Evolutionary conservation across 805 yeast genomes (phyloP).

Genomic region (Metschnikowia sp.): DNA sequence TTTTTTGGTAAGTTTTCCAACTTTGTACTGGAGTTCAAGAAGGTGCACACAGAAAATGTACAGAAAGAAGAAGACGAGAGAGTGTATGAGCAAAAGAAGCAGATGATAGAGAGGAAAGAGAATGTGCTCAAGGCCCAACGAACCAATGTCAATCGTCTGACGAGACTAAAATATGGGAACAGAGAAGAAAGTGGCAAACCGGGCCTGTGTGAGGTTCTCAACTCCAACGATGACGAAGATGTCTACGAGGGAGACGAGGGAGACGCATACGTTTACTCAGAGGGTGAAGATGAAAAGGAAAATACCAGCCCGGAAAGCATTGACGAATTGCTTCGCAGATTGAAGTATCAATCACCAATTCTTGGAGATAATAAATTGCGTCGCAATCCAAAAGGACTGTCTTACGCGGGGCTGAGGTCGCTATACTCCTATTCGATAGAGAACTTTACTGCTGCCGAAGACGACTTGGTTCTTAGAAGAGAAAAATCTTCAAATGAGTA

Average conservation of each 20-base stretch:
- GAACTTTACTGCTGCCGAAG: slow-evolving; percentile 3
- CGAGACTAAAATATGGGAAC: background rate
- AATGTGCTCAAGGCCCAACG: slow-evolving; percentile 16
- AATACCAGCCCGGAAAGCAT: slow-evolving; percentile 11
- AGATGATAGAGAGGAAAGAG: slow-evolving; percentile 24
- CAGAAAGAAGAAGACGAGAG: slow-evolving; percentile 77
- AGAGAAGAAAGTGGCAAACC: slow-evolving; percentile 12
- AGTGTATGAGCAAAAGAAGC: slow-evolving; percentile 36
- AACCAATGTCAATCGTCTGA: slow-evolving; percentile 4
- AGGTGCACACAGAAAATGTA: slow-evolving; percentile 74
- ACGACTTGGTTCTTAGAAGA: slow-evolving; percentile 1
- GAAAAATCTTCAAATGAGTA: slow-evolving; percentile 19
- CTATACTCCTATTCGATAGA: slow-evolving; percentile 4
- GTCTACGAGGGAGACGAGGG: slow-evolving; percentile 17
- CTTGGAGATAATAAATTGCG: slow-evolving; percentile 1
- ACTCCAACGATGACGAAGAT: slow-evolving; percentile 6
- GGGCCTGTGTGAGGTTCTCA: too few relatives aligned
- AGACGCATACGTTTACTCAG: slow-evolving; percentile 14
- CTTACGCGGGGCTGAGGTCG: slow-evolving; percentile 3
- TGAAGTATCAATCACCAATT: slow-evolving; percentile 9
- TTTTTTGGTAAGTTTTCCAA: slow-evolving; percentile 80
- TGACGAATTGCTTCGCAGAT: slow-evolving; percentile 17
- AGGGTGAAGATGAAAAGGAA: slow-evolving; percentile 12
- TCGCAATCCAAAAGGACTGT: slow-evolving; percentile 4
- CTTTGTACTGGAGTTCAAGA: slow-evolving; percentile 75